Conservation (phyloP, 1,284 basidiomycete genomes). For the Irpex lacteus region DNA sequence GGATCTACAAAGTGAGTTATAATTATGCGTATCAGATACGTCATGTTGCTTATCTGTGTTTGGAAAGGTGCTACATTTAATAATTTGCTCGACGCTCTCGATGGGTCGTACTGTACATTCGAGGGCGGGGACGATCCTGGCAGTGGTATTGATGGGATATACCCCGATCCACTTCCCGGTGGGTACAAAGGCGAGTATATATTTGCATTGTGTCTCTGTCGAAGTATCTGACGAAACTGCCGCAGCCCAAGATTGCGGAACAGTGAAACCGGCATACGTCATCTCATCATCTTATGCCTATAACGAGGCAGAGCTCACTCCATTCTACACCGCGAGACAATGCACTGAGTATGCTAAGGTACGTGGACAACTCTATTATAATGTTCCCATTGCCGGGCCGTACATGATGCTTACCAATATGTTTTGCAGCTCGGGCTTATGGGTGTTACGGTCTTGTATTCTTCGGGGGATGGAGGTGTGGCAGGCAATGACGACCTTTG, state of each 20-base stretch:
- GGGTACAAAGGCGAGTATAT: constrained; percentile 37
- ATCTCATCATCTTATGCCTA: constrained; percentile 39
- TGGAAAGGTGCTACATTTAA: constrained; percentile 42
- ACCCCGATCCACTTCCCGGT: constrained; percentile 46
- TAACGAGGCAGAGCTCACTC: constrained; percentile 33
- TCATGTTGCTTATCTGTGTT: not conserved
- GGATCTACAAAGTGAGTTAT: constrained; percentile 38
- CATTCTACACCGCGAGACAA: constrained; percentile 36
- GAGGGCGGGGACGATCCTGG: constrained; percentile 57
- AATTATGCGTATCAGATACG: constrained; percentile 22
- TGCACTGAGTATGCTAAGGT: constrained; percentile 46
- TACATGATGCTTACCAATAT: no score
- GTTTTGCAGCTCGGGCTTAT: constrained; percentile 17
- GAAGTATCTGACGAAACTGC: not conserved
- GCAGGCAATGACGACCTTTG: constrained; percentile 45
- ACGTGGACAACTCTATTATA: not conserved
- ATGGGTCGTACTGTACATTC: constrained; percentile 54
- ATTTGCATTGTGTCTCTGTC: not conserved
- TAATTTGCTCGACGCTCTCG: constrained; percentile 45
- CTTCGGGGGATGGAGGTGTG: constrained; percentile 62
- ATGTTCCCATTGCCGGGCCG: no score
- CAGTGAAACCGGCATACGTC: constrained; percentile 35
- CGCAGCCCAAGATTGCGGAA: constrained; percentile 33
- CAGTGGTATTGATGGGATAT: constrained; percentile 41
- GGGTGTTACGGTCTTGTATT: constrained; percentile 65